Base-by-base conservation (phyloP, 345 rosid species). In the Dipteronia dyeriana region DNA sequence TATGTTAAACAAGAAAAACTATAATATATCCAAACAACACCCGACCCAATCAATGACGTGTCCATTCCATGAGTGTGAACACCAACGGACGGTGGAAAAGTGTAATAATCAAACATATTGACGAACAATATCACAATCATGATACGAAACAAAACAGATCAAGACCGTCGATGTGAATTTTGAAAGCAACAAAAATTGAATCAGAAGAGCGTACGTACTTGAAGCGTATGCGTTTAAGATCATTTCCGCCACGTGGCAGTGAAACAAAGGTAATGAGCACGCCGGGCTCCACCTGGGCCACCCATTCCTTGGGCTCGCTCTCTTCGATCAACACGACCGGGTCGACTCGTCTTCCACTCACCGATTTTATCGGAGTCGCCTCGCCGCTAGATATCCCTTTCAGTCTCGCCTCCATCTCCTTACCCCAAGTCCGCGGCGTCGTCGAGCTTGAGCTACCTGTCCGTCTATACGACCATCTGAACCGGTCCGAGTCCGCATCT, bases 241-340 rank as follows among this genome's bases (percentile, higher is more conserved):
- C 97, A 81, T 97, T 97, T 7, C 99, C 97, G 79, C 97, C 99
- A 64, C 87, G 89, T 54, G 97, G 99, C 62, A 97, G 90, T 64
- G 98, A 92, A 39, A 92, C 87, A 82, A 97, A 97, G 41, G 97
- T 92, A 23, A 97, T 97, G 43, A 94, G 93, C 60, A 97, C 97
- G 0, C 98, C 98, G 1, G 98, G 98, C 87, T 97, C 99, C 31
- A 97, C 97, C 78, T 94, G 99, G 38, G 99, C 98, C 12, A 96
- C 92, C 98, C 99, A 96, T 76, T 96, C 98, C 79, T 92, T 94
- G 0, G 97, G 92, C 73, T 90, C 95, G 72, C 78, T 90, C 86
- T 96, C 99, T 78, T 89, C 94, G 61, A 91, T 91, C 17, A 94
- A 84, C 78, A 90, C 82, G 80, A 92, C 85, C 85, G 94, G 85